These are phyloP conservation scores for Phytophthora idaei DNA, from an alignment of 352 stramenopile genomes.

Conservation along the genomic window DNA sequence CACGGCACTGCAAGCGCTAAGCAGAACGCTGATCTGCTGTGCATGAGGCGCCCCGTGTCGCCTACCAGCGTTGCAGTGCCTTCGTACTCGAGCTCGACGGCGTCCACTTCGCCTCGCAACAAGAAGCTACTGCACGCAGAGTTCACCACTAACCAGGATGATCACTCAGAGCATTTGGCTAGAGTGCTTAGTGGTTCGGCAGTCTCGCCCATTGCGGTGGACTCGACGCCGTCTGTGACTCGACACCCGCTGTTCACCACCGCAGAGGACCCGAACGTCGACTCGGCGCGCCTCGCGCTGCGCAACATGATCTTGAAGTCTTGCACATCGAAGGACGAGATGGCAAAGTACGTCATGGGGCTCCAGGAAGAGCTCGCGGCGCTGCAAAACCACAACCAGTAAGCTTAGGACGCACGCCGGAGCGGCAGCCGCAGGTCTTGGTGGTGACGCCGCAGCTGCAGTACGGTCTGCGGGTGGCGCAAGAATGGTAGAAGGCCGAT, in stretches of 20 bases:
- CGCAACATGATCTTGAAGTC: conserved; percentile 62
- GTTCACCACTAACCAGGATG: conserved; percentile 21
- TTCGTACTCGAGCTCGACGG: conserved; percentile 49
- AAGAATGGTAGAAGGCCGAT: no score
- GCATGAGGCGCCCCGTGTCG: conserved; percentile 42
- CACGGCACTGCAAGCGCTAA: conserved; percentile 7
- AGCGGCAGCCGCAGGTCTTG: no score
- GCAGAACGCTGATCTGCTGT: conserved; percentile 24
- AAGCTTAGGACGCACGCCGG: conserved; percentile 20
- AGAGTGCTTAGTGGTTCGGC: conserved; percentile 11
- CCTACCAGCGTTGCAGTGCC: conserved; percentile 40
- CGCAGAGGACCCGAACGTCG: conserved; percentile 36
- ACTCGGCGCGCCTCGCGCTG: conserved; percentile 44
- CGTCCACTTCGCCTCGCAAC: conserved; percentile 50
- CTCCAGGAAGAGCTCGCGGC: conserved; percentile 60
- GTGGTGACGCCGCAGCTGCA: no score
- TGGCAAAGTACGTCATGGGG: conserved; percentile 60
- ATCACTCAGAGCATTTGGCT: conserved; percentile 19
- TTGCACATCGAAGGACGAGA: conserved; percentile 52
- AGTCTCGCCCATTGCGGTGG: conserved; percentile 16
- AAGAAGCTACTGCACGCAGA: conserved; percentile 52
- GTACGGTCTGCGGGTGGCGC: no score
- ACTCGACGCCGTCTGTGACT: conserved; percentile 22
- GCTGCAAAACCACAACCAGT: conserved; percentile 42
- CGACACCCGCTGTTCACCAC: conserved; percentile 40